Base-by-base conservation (phyloP, 192 early-diverging fungal species). In the Irineochytrium annulatum region DNA sequence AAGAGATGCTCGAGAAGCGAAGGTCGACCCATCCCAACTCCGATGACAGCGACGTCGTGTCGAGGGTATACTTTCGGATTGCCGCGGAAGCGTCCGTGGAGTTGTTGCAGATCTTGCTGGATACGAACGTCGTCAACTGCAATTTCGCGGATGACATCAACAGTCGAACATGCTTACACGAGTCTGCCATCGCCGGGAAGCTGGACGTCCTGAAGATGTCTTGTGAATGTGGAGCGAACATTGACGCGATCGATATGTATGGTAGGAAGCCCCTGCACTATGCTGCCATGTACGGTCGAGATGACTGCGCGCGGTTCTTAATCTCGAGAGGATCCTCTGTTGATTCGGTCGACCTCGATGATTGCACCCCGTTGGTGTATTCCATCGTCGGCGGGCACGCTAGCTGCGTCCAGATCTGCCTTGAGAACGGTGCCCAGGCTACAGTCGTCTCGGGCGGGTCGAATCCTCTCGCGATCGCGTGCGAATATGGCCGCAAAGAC, bases 61-160 rank as follows among this genome's bases (percentile, higher is more conserved):
- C 88, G 3, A 76, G 86, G 4, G 79, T 89, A 4, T 94, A 88
- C 53, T 85, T 89, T 73, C 79, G 86, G 16, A 78, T 84, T 24
- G 87, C 86, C 57, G 56, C 77, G 19, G 77, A 79, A 13, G 76
- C 81, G 13, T 74, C 57, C 17, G 30, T 62, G 2, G 73, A 74
- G 24, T 59, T 60, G 43, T 44, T 87, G 39, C 71, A 80, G 29
- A 59, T 82, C 33, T 67, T 98, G 3, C 72, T 94, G 43, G 77
- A 70, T 27, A 82, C 86, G 0, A 76, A 77, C 2, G 48, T 83
- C 1, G 84, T 95, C 3, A 87, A 95, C 66, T 82, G 84, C 53
- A 89, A 84, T 37, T 92, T 83, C 62, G 72, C 83, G 3, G 95
- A 99, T 69, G 95, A 98, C 60, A 93, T 99, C 70, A 97, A 86